These are phyloP conservation scores for Hypomontagnella monticulosa DNA, from an alignment of 495 filamentous ascomycete species.

Conservation along the genomic window DNA sequence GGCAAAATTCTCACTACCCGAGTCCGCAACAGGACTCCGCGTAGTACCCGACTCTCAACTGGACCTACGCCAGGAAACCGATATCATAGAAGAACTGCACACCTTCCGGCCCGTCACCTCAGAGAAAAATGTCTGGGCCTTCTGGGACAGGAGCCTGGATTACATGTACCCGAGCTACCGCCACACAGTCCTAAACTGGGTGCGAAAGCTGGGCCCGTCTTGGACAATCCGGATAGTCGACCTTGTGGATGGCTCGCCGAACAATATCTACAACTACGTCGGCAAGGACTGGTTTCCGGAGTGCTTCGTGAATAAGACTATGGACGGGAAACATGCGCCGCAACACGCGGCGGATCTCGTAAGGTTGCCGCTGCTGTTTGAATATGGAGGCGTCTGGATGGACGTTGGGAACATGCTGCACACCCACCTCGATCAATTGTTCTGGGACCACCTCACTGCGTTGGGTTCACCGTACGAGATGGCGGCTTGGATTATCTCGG, in stretches of 20 bases:
- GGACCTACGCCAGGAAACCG: slow-evolving; percentile 34
- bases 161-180: slow-evolving; percentile 50
- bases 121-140: slow-evolving; percentile 59
- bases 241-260: slow-evolving; percentile 33
- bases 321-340: slow-evolving; percentile 49
- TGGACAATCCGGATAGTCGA: slow-evolving; percentile 48
- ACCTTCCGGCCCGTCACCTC: slow-evolving; percentile 43
- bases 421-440: slow-evolving; percentile 50
- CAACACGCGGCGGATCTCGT: slow-evolving; percentile 52
- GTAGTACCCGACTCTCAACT: slow-evolving; percentile 26
- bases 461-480: slow-evolving; percentile 49
- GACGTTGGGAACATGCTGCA: slow-evolving; percentile 53
- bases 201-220: slow-evolving; percentile 39
- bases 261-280: slow-evolving; percentile 45
- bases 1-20: slow-evolving; percentile 26
- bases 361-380: slow-evolving; percentile 49
- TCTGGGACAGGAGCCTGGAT: slow-evolving; percentile 53
- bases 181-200: slow-evolving; percentile 47
- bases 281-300: slow-evolving; percentile 42
- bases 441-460: slow-evolving; percentile 52
- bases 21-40: slow-evolving; percentile 31
- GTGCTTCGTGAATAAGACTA: slow-evolving; percentile 45
- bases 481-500: slow-evolving; percentile 43
- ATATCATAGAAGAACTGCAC: slow-evolving; percentile 33
- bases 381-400: slow-evolving; percentile 55